Conservation (phyloP, 306 rosid species). For the Citrullus amarus region DNA sequence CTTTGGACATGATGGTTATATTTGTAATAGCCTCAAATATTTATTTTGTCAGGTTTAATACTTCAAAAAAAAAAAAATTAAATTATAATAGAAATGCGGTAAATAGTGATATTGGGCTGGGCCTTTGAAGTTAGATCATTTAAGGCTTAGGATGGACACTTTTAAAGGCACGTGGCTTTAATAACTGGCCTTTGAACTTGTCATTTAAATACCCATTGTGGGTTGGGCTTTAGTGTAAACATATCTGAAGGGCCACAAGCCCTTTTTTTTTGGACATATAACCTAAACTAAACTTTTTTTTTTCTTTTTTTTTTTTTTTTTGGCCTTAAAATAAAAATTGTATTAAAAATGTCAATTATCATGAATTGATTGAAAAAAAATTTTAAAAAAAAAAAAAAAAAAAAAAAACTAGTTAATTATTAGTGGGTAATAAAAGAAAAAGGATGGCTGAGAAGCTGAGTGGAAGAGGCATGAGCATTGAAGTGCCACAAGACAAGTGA, state of each 20-base stretch:
- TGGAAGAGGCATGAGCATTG: background rate
- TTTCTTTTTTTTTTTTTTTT: too few relatives aligned
- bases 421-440: background rate
- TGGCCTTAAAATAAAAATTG: too few relatives aligned
- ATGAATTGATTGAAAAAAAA: background rate
- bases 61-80: too few relatives aligned
- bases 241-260: background rate
- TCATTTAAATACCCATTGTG: background rate
- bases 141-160: background rate
- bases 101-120: background rate
- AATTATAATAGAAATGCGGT: too few relatives aligned
- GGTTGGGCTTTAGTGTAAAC: background rate
- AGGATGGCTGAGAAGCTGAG: background rate
- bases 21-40: too few relatives aligned
- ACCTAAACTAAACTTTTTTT: too few relatives aligned
- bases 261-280: background rate
- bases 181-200: background rate
- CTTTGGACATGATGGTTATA: too few relatives aligned
- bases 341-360: background rate
- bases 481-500: background rate
- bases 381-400: background rate
- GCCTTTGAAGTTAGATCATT: background rate
- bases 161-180: too few relatives aligned
- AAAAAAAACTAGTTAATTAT: background rate
- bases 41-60: too few relatives aligned